Evolutionary conservation across 805 yeast species (phyloP).

Genomic region (Priceomyces castillae): DNA sequence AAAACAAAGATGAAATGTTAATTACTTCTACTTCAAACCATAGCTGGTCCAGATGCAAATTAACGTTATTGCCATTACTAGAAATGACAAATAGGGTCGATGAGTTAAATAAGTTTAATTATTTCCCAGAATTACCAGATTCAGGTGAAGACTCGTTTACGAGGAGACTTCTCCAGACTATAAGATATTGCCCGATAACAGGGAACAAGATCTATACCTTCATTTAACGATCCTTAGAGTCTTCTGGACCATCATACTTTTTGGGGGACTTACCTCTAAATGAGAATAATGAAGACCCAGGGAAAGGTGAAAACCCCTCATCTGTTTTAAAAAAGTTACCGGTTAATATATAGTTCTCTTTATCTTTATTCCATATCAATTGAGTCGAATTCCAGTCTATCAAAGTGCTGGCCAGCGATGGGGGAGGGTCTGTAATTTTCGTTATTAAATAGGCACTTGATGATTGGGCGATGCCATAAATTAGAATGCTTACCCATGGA

Average conservation of each 20-base stretch:
- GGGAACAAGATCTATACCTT: constrained; percentile 32
- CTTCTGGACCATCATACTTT: not conserved
- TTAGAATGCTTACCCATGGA: constrained; percentile 46
- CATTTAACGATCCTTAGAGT: constrained; percentile 2
- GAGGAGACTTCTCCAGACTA: constrained; percentile 16
- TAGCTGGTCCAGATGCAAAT: constrained; percentile 35
- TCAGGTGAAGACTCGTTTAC: constrained; percentile 11
- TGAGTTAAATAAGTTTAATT: constrained; percentile 30
- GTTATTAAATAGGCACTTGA: constrained; percentile 53
- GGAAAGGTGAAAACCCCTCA: constrained; percentile 24
- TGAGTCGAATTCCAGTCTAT: constrained; percentile 33
- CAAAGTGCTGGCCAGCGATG: constrained; percentile 20
- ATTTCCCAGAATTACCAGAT: constrained; percentile 13
- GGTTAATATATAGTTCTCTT: constrained; percentile 14
- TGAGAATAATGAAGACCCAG: constrained; percentile 20
- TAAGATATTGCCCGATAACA: constrained; percentile 34
- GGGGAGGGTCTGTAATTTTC: constrained; percentile 49
- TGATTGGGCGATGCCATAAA: constrained; percentile 53
- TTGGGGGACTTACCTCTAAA: not conserved
- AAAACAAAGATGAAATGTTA: constrained; percentile 10
- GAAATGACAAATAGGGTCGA: constrained; percentile 32
- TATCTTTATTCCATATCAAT: constrained; percentile 29
- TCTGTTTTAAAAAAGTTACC: constrained; percentile 20
- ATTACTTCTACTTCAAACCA: constrained; percentile 31
- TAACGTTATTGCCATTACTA: constrained; percentile 36